A percentile compares a stretch with the other conserved stretches of the same genome.
These are phyloP conservation scores for Parsonsia alboflavescens DNA, from an alignment of 257 asterid genomes.

Conservation along the genomic window DNA sequence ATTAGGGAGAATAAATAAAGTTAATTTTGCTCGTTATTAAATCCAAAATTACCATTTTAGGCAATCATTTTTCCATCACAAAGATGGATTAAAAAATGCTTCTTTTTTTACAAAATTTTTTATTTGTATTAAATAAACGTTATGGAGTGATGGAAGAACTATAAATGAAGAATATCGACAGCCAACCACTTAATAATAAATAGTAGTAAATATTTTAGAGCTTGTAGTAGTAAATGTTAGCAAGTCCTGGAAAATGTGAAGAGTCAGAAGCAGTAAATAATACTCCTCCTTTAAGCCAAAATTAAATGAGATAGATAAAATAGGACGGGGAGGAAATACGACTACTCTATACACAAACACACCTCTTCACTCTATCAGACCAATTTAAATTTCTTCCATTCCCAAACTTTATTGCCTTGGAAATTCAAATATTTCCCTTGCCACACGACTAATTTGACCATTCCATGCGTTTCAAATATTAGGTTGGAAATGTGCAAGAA, in stretches of 20 bases:
- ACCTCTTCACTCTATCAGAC: background rate
- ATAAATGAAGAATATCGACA: background rate
- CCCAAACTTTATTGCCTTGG: background rate
- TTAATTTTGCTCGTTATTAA: too few species aligned
- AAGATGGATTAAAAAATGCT: too few species aligned
- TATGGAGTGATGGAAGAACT: too few species aligned
- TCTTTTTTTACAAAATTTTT: too few species aligned
- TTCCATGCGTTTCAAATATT: too few species aligned
- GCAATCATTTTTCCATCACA: too few species aligned
- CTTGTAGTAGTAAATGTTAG: background rate
- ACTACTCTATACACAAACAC: background rate
- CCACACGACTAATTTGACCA: background rate
- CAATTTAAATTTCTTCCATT: background rate
- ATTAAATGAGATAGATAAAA: too few species aligned
- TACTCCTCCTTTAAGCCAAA: background rate
- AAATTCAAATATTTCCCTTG: background rate
- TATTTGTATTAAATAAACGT: too few species aligned
- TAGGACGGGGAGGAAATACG: too few species aligned
- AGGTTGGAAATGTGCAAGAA: too few species aligned
- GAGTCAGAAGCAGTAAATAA: background rate
- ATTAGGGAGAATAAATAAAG: too few species aligned
- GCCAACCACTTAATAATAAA: constrained; percentile 3
- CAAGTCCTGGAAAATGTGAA: background rate
- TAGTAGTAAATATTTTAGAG: background rate
- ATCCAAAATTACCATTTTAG: too few species aligned